Percentiles rank a stretch among this genome's conserved stretches.
Evolutionary conservation across 208 protist genomes (phyloP).

Genomic region (Trypanosomatidae sp.): DNA sequence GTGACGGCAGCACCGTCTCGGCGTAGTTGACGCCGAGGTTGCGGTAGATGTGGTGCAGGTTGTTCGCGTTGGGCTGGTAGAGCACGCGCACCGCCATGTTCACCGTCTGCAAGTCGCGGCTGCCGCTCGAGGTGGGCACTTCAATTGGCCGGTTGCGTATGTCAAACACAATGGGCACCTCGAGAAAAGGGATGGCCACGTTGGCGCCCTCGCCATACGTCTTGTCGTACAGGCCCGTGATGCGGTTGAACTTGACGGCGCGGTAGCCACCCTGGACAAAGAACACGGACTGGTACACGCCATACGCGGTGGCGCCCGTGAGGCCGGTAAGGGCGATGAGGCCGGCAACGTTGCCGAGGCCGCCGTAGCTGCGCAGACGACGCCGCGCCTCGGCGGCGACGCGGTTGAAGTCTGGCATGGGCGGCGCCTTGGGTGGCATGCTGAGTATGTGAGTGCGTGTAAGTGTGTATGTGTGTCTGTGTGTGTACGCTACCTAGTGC

Average conservation of each 20-base stretch:
- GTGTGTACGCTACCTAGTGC: too few relatives aligned
- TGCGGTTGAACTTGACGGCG: slow-evolving; percentile 96
- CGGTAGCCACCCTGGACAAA: slow-evolving; percentile 95
- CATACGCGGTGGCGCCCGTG: slow-evolving; percentile 29
- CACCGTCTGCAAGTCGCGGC: slow-evolving; percentile 97
- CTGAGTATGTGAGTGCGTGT: too few relatives aligned
- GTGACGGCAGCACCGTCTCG: slow-evolving; percentile 96
- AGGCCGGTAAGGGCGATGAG: slow-evolving; percentile 38
- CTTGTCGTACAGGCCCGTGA: slow-evolving; percentile 87
- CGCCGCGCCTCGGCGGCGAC: slow-evolving; percentile 50
- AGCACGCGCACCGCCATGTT: slow-evolving; percentile 98
- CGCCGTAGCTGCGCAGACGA: slow-evolving; percentile 31
- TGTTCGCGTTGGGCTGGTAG: slow-evolving; percentile 87
- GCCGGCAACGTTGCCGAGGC: slow-evolving; percentile 57
- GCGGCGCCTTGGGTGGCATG: slow-evolving; percentile 49
- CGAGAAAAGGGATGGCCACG: slow-evolving; percentile 93
- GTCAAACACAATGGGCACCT: slow-evolving; percentile 96
- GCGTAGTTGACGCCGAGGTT: slow-evolving; percentile 95
- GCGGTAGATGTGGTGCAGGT: slow-evolving; percentile 92
- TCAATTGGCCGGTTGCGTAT: slow-evolving; percentile 88
- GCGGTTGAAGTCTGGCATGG: slow-evolving; percentile 63
- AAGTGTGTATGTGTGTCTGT: too few relatives aligned
- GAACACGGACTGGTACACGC: slow-evolving; percentile 83
- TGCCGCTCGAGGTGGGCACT: slow-evolving; percentile 83
- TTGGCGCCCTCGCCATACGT: slow-evolving; percentile 94